Evolutionary conservation across 73 alveolate species (phyloP), one percentile per base, ranked within the genome.

Genomic region (Blepharisma japonicum): DNA sequence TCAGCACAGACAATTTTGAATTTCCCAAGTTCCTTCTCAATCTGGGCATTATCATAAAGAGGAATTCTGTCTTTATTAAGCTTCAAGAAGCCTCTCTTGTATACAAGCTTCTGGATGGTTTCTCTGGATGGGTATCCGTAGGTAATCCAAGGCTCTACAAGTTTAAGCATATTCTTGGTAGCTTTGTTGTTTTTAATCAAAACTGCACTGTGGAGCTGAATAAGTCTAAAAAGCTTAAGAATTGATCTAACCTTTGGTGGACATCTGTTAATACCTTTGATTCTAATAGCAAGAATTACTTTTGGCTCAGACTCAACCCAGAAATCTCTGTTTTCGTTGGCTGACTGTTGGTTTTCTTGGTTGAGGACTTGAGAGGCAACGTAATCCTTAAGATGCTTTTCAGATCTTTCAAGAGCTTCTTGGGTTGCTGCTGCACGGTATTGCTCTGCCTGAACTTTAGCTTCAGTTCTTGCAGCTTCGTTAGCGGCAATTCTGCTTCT

Each of bases 41-140:
- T 89, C 86, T 92, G 85, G 68, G 80, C 82, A 88, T 96, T 96
- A 87, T 94, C 96, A 53, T 91, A 71, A 71, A 94, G 87, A 45
- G 98, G 98, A 81, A 94, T 83, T 89, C 98, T 91, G 70, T 91
- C 27, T 53, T 94, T 92, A 82, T 89, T 89, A 68, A 94, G 92
- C 92, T 93, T 93, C 50, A 93, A 97, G 86, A 78, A 86, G 45
- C 98, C 98, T 92, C 98, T 94, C 96, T 94, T 94, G 95, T 94
- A 94, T 84, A 94, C 83, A 72, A 94, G 87, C 48, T 94, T 88
- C 79, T 84, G 78, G 77, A 94, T 89, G 79, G 95, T 85, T 80
- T 83, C 72, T 87, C 93, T 81, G 71, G 92, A 78, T 45, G 98
- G 98, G 77, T 90, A 94, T 55, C 98, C 98, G 70, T 90, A 93